A percentile compares a stretch with the other conserved stretches of the same genome.
Conservation (phyloP, 2,329 filamentous ascomycete species). For the Lomentospora prolificans region DNA sequence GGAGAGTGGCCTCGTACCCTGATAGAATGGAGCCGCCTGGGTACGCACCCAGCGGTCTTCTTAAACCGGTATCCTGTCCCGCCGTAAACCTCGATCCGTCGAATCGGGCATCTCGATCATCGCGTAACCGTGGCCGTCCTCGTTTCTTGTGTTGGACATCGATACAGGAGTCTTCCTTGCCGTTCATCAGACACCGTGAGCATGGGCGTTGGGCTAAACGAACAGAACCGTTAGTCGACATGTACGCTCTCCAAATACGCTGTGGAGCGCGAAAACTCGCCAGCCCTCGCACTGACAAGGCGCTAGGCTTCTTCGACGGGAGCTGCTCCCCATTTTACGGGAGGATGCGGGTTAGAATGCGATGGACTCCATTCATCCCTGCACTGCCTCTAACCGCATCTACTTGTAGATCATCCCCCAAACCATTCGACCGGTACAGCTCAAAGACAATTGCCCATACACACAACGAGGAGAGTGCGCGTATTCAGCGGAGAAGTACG, state of each 20-base stretch:
- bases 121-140: conserved; percentile 65
- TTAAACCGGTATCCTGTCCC: conserved; percentile 30
- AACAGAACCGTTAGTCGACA: background rate
- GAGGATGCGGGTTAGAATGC: too few relatives aligned
- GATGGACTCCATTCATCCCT: too few relatives aligned
- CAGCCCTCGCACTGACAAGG: background rate
- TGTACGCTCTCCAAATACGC: background rate
- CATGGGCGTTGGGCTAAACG: conserved; percentile 62
- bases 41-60: conserved; percentile 43
- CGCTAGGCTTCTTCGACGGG: too few relatives aligned
- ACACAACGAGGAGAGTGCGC: background rate
- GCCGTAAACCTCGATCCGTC: conserved; percentile 36
- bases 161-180: conserved; percentile 70
- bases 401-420: too few relatives aligned
- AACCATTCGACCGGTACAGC: too few relatives aligned
- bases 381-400: too few relatives aligned
- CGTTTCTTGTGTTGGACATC: conserved; percentile 83
- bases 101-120: conserved; percentile 54
- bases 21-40: conserved; percentile 30
- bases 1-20: conserved; percentile 36
- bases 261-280: background rate
- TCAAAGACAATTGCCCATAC: too few relatives aligned
- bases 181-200: conserved; percentile 65
- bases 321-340: too few relatives aligned
- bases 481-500: conserved; percentile 25